phyloP scores from a whole-genome alignment of 495 filamentous ascomycete genomes.

The Penicillium ochrochloron region DNA sequence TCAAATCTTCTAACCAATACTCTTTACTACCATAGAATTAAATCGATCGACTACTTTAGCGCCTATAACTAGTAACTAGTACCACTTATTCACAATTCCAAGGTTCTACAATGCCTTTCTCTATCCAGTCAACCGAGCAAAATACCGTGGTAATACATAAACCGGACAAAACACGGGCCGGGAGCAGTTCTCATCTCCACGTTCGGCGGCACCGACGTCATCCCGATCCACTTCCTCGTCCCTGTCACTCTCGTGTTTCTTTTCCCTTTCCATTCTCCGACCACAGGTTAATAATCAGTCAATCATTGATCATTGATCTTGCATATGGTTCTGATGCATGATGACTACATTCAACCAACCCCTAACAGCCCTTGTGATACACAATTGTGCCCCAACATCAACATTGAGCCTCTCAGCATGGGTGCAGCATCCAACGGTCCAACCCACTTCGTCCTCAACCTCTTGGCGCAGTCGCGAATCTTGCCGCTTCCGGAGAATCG shows the following conservation, averaged over 20 bases:
- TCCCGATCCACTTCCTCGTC: conserved; percentile 1
- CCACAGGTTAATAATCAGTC: not conserved
- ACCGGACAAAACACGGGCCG: conserved; percentile 1
- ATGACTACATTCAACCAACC: not conserved
- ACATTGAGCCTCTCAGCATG: not conserved
- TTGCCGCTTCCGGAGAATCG: conserved; percentile 23
- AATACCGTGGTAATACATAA: not conserved
- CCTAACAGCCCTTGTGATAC: not conserved
- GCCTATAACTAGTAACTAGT: not conserved
- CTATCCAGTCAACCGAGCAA: too few species aligned
- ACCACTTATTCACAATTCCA: not conserved
- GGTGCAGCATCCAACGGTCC: not conserved
- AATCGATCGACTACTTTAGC: not conserved
- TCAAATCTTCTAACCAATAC: too few species aligned
- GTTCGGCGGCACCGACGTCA: conserved; percentile 18
- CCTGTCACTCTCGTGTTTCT: not conserved
- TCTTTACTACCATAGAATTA: too few species aligned
- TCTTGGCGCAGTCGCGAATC: conserved; percentile 15
- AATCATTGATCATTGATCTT: not conserved
- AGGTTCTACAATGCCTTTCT: not conserved
- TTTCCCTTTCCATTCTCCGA: not conserved
- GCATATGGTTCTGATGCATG: not conserved
- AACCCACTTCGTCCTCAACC: not conserved
- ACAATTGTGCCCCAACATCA: not conserved
- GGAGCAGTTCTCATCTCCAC: conserved; percentile 8